Evolutionary conservation across 225 moss, liverwort and hornwort genomes (phyloP), one percentile per base, ranked within the genome.

Genomic region (Antitrichia curtipendula): DNA sequence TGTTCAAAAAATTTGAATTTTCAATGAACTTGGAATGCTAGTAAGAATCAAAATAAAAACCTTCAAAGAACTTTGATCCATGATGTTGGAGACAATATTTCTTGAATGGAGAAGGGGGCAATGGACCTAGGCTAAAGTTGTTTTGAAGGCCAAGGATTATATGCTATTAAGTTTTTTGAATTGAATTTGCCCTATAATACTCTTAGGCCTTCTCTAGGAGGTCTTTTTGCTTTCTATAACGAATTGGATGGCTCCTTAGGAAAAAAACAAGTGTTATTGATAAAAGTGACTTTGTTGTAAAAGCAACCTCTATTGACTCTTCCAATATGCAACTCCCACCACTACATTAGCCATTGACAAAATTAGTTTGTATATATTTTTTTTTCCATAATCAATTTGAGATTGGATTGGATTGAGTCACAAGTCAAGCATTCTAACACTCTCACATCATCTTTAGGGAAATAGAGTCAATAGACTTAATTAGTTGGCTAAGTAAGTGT

Each of bases 221-320:
- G 20, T n/a, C 36, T 2, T 65, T 64, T 36, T 36, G 10, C 2
- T 18, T 65, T 20, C 0, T 22, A 6, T 4, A 34, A n/a, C 6
- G 1, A 22, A 22, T 4, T 12, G 0, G 4, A 38, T 1, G 1
- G 0, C 4, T 22, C 2, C 12, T 2, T 66, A 7, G 0, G 22
- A 2, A 4, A 66, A 38, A 2, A 66, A 1, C 20, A 27, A 36
- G 20, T 36, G 4, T 65, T 65, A 36, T 20, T 36, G 11, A 36
- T 3, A 36, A 36, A 65, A 36, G 8, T 1, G 1, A 18, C 6
- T 65, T 36, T 5, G 3, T 2, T 11, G 3, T 34, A 65, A 65
- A 65, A 36, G 0, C 12, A 65, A 10, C 7, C 6, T 2, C 5
- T 3, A 65, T 36, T 36, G 19, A 5, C 2, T 36, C 19, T 0